Conservation (phyloP, 2,329 filamentous ascomycete genomes). For the Cytospora leucostoma region DNA sequence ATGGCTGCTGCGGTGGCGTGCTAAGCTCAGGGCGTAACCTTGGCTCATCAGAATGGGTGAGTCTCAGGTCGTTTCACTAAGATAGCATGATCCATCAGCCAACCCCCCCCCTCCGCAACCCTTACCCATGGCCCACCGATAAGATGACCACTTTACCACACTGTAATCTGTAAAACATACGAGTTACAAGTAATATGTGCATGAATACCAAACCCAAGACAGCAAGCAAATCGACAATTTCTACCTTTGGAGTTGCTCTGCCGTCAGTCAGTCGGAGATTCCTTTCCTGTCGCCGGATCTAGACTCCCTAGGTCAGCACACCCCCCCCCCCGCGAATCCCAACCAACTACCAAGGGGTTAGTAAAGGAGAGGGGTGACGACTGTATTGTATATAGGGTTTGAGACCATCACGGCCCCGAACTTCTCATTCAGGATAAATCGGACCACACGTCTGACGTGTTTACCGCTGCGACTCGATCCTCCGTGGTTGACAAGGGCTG, state of each 20-base stretch:
- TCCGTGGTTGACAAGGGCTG: slow-evolving; percentile 4
- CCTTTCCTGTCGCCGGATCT: too few relatives aligned
- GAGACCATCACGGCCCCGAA: neutral
- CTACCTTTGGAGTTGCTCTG: too few relatives aligned
- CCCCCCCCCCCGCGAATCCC: too few relatives aligned
- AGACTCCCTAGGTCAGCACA: too few relatives aligned
- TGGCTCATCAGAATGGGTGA: neutral
- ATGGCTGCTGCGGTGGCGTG: neutral
- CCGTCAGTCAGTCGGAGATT: too few relatives aligned
- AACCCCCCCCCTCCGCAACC: neutral
- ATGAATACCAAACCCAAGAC: too few relatives aligned
- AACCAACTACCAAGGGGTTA: too few relatives aligned
- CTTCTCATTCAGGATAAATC: neutral
- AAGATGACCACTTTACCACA: neutral
- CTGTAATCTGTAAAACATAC: neutral
- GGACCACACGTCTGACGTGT: slow-evolving; percentile 1
- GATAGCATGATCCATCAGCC: neutral
- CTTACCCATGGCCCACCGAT: neutral
- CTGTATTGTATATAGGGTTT: neutral
- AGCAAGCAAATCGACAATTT: too few relatives aligned
- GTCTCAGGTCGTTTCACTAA: neutral
- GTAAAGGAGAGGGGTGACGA: neutral
- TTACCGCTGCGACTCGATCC: slow-evolving; percentile 2
- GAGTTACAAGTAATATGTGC: neutral
- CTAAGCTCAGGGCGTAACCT: neutral